These are phyloP conservation scores for Teratosphaeria pseudoeucalypti DNA, from an alignment of 2,329 filamentous ascomycete species.

Conservation along the genomic window DNA sequence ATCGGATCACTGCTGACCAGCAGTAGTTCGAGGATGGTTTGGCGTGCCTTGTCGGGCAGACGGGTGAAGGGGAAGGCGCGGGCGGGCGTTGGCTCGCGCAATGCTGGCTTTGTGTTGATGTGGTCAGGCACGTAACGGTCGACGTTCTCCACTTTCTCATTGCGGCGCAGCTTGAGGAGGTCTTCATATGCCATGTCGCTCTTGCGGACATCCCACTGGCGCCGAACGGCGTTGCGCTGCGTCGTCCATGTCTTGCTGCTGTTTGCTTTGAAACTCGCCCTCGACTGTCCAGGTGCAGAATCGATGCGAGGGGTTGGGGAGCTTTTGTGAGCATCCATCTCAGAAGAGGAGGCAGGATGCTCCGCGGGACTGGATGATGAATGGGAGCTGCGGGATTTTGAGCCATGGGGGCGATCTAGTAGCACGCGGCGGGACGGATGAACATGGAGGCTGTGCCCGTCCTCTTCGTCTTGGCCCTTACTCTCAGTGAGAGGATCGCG, in stretches of 20 bases:
- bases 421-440: not conserved
- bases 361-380: not conserved
- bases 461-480: not conserved
- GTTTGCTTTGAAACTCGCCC: not conserved
- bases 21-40: slow-evolving; percentile 9
- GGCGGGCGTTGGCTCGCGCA: not conserved
- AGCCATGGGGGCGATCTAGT: not conserved
- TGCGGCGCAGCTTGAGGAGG: slow-evolving; percentile 7
- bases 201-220: slow-evolving; percentile 7
- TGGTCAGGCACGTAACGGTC: slow-evolving; percentile 9
- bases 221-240: slow-evolving; percentile 5
- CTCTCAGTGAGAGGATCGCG: not conserved
- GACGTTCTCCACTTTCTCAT: slow-evolving; percentile 6
- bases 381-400: not conserved
- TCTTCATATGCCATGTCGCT: slow-evolving; percentile 8
- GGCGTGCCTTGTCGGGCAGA: slow-evolving; percentile 7
- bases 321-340: not conserved
- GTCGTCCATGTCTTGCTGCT: not conserved
- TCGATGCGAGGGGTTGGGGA: not conserved
- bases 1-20: slow-evolving; percentile 7
- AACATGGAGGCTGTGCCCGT: not conserved
- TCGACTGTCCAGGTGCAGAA: not conserved
- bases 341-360: not conserved
- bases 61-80: slow-evolving; percentile 7
- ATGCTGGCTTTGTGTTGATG: not conserved